A percentile compares a stretch with the other conserved stretches of the same genome.
phyloP scores from a whole-genome alignment of 2,329 filamentous ascomycete species.

The Sporothrix mexicana region DNA sequence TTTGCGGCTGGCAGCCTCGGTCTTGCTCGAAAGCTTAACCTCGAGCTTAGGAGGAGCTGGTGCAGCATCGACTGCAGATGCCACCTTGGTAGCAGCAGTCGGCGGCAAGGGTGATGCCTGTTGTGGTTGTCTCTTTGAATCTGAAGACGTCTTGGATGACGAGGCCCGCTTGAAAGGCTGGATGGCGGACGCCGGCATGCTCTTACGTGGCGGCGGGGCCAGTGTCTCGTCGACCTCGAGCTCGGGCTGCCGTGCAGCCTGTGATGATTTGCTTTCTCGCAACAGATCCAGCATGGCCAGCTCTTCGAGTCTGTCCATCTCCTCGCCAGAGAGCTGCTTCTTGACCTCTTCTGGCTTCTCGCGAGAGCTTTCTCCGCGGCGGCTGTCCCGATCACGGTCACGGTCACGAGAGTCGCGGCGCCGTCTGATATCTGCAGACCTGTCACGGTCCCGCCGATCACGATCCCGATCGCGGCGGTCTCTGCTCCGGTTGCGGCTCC shows the following conservation, averaged over 20 bases:
- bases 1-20: slow-evolving; percentile 1
- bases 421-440: slow-evolving; percentile 62
- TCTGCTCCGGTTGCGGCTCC: slow-evolving; percentile 6
- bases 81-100: not conserved
- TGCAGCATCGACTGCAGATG: not conserved
- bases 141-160: slow-evolving; percentile 51
- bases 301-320: slow-evolving; percentile 62
- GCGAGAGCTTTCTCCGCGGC: slow-evolving; percentile 59
- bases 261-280: slow-evolving; percentile 60
- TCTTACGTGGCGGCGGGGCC: slow-evolving; percentile 60
- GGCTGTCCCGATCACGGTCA: slow-evolving; percentile 44
- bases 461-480: slow-evolving; percentile 37
- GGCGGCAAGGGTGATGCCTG: not conserved
- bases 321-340: slow-evolving; percentile 63
- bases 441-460: slow-evolving; percentile 43
- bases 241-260: slow-evolving; percentile 57
- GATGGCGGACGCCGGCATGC: slow-evolving; percentile 63
- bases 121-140: slow-evolving; percentile 45
- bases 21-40: slow-evolving; percentile 1
- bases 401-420: slow-evolving; percentile 56
- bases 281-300: slow-evolving; percentile 64
- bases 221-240: slow-evolving; percentile 63
- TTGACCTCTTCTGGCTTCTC: slow-evolving; percentile 54
- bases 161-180: slow-evolving; percentile 59
- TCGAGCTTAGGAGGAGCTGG: not conserved